Percentiles rank a stretch among this genome's conserved stretches.
Conservation (phyloP, 2,329 filamentous ascomycete species). For the Albifimbria verrucaria region DNA sequence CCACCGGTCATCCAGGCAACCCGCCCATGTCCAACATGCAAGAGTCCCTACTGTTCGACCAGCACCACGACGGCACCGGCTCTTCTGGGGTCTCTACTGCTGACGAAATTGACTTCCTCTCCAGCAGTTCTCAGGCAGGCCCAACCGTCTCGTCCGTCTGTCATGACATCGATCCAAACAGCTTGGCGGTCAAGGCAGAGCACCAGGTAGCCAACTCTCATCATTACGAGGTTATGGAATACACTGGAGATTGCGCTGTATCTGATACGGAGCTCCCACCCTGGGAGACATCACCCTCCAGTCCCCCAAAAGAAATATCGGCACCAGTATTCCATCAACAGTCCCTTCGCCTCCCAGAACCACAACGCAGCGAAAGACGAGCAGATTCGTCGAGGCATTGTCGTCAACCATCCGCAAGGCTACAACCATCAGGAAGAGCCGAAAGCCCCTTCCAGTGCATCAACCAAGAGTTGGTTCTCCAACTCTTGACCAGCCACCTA, state of each 20-base stretch:
- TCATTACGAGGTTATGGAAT: slow-evolving; percentile 14
- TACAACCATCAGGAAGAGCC: slow-evolving; percentile 27
- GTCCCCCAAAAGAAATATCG: slow-evolving; percentile 25
- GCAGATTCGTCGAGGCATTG: slow-evolving; percentile 38
- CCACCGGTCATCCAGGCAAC: slow-evolving; percentile 14
- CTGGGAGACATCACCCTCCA: slow-evolving; percentile 46
- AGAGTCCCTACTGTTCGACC: slow-evolving; percentile 25
- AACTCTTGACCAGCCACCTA: slow-evolving; percentile 28
- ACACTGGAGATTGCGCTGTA: slow-evolving; percentile 34
- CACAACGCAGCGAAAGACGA: slow-evolving; percentile 26
- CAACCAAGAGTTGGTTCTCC: slow-evolving; percentile 25
- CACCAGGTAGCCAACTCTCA: slow-evolving; percentile 4
- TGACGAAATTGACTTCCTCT: slow-evolving; percentile 34
- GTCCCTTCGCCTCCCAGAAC: slow-evolving; percentile 29
- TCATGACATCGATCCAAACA: slow-evolving; percentile 27
- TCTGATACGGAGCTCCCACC: slow-evolving; percentile 45
- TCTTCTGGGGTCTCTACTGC: slow-evolving; percentile 32
- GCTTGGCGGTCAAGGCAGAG: slow-evolving; percentile 17
- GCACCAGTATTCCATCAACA: slow-evolving; percentile 24
- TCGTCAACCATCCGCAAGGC: slow-evolving; percentile 39
- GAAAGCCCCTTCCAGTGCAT: slow-evolving; percentile 17
- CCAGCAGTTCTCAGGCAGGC: slow-evolving; percentile 28
- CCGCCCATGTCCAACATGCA: slow-evolving; percentile 19
- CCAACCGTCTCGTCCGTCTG: slow-evolving; percentile 17
- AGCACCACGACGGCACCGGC: slow-evolving; percentile 25